These are phyloP conservation scores for Dryadomyces quercivorus DNA, from an alignment of 2,329 filamentous ascomycete species.

Conservation along the genomic window DNA sequence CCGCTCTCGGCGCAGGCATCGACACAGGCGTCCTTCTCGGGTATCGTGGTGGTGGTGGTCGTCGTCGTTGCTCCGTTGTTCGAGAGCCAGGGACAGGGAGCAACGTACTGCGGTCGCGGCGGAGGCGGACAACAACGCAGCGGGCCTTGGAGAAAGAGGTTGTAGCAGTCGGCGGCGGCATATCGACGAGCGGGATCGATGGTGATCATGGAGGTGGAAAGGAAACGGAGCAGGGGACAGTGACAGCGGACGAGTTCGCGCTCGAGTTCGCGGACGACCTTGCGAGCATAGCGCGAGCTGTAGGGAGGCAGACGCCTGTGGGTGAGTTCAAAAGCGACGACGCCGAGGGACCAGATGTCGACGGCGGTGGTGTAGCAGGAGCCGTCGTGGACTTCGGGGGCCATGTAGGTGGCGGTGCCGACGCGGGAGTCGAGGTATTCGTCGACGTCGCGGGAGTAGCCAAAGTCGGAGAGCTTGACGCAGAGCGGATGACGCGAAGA, in stretches of 20 bases:
- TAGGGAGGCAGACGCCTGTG: neutral
- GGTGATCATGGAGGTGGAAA: neutral
- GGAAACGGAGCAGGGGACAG: neutral
- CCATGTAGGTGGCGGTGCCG: neutral
- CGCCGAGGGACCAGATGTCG: slow-evolving; percentile 2
- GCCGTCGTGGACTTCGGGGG: neutral
- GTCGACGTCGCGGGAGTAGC: neutral
- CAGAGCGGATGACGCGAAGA: slow-evolving; percentile 21
- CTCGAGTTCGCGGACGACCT: neutral
- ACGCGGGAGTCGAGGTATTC: neutral
- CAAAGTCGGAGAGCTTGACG: slow-evolving; percentile 3
- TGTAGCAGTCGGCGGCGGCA: neutral
- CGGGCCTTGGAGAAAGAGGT: neutral
- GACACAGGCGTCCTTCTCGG: too few relatives aligned
- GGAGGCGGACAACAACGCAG: neutral
- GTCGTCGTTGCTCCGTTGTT: too few relatives aligned
- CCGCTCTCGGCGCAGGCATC: too few relatives aligned
- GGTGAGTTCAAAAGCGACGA: slow-evolving; percentile 1
- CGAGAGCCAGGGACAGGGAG: too few relatives aligned
- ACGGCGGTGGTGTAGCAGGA: neutral
- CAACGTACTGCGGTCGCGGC: too few relatives aligned
- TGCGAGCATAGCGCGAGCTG: neutral
- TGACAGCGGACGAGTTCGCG: neutral
- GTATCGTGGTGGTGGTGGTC: too few relatives aligned
- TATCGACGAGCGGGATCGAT: neutral